phyloP scores from a whole-genome alignment of 768 basidiomycete species.

The Amanita fuliginea region DNA sequence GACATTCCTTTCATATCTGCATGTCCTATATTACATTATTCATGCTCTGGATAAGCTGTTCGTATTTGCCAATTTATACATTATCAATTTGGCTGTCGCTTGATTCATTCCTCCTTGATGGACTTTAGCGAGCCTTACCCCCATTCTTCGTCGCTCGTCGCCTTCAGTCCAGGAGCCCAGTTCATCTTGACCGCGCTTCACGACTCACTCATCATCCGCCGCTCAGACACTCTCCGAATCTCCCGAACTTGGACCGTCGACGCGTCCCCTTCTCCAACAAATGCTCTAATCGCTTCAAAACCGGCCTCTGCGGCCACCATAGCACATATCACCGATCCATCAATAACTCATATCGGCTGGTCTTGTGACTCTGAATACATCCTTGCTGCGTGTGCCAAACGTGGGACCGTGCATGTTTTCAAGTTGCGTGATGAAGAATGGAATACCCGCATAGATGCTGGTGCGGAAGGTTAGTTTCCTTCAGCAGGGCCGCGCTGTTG shows the following conservation, averaged over 20 bases:
- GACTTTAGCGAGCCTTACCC: slow-evolving; percentile 84
- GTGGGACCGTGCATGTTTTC: slow-evolving; percentile 63
- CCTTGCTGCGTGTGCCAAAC: slow-evolving; percentile 66
- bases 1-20: slow-evolving; percentile 2
- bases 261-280: slow-evolving; percentile 39
- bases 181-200: slow-evolving; percentile 75
- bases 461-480: slow-evolving; percentile 46
- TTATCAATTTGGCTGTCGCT: not conserved
- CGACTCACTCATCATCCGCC: slow-evolving; percentile 74
- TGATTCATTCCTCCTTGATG: slow-evolving; percentile 31
- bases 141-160: slow-evolving; percentile 57
- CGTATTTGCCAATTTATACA: slow-evolving; percentile 6
- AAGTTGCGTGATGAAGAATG: slow-evolving; percentile 74
- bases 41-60: slow-evolving; percentile 5
- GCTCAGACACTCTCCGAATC: slow-evolving; percentile 76
- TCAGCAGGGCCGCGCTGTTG: not conserved
- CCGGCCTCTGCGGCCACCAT: slow-evolving; percentile 13
- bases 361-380: slow-evolving; percentile 84
- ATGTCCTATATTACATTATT: slow-evolving; percentile 1
- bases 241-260: slow-evolving; percentile 70
- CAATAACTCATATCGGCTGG: slow-evolving; percentile 75
- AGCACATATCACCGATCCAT: slow-evolving; percentile 18
- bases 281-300: slow-evolving; percentile 26
- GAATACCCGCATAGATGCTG: slow-evolving; percentile 68
- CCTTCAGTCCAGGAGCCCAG: slow-evolving; percentile 80